Percentiles rank a stretch among this genome's conserved stretches.
phyloP scores from a whole-genome alignment of 2,329 filamentous ascomycete genomes.

The Colletotrichum musicola region DNA sequence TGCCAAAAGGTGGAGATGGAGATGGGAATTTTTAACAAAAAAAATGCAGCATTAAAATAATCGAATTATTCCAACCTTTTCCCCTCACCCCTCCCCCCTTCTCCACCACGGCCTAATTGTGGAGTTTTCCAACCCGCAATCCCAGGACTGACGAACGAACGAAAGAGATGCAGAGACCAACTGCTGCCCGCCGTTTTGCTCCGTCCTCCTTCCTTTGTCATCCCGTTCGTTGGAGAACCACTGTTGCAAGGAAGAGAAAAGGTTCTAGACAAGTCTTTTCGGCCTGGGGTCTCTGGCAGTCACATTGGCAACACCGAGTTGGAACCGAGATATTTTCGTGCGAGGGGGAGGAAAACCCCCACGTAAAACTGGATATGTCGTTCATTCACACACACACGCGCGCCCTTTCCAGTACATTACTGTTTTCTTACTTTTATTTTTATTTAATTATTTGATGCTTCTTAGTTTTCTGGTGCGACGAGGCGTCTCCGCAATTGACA shows the following conservation, averaged over 20 bases:
- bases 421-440: too few species aligned
- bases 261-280: slow-evolving; percentile 14
- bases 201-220: slow-evolving; percentile 3
- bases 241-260: background rate
- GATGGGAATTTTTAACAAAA: too few species aligned
- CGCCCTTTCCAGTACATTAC: background rate
- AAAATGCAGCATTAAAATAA: too few species aligned
- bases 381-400: background rate
- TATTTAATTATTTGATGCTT: too few species aligned
- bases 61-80: too few species aligned
- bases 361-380: slow-evolving; percentile 3
- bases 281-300: background rate
- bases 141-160: background rate
- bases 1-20: too few species aligned
- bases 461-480: too few species aligned
- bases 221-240: background rate
- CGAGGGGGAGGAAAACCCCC: background rate
- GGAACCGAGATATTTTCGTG: slow-evolving; percentile 33
- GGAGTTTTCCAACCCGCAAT: slow-evolving; percentile 5
- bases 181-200: background rate
- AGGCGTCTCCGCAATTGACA: too few species aligned
- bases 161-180: background rate
- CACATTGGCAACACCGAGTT: slow-evolving; percentile 19
- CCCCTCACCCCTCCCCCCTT: background rate
- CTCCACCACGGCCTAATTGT: slow-evolving; percentile 27